Evolutionary conservation across 1,284 basidiomycete species (phyloP).

Genomic region (Apiotrichum brassicae): DNA sequence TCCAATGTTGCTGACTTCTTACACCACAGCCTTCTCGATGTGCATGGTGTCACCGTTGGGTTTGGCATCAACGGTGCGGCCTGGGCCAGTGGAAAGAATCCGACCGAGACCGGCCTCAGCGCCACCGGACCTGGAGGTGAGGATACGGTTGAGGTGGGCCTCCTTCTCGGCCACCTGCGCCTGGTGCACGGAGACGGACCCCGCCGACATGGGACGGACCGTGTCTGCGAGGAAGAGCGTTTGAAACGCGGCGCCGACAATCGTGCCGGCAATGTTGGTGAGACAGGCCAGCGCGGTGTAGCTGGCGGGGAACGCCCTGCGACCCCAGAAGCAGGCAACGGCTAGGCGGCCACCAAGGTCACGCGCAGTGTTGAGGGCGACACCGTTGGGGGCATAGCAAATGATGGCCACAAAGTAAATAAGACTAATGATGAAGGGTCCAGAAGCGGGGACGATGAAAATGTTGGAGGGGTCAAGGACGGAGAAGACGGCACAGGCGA

Average conservation of each 20-base stretch:
- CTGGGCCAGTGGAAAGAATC: too few relatives aligned
- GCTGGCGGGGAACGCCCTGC: constrained; percentile 3
- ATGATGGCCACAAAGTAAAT: constrained; percentile 9
- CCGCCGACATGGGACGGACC: constrained; percentile 3
- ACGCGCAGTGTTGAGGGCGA: constrained; percentile 16
- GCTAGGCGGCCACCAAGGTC: constrained; percentile 17
- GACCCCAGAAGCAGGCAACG: constrained; percentile 8
- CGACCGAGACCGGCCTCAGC: background rate
- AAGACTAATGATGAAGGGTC: constrained; percentile 7
- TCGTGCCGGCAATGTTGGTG: constrained; percentile 10
- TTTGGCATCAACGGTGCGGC: too few relatives aligned
- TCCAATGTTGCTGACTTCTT: too few relatives aligned
- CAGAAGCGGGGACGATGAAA: constrained; percentile 6
- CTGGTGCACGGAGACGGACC: background rate
- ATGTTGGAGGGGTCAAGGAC: constrained; percentile 17
- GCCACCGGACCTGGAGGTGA: too few relatives aligned
- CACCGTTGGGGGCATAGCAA: constrained; percentile 5
- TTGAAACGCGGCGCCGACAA: constrained; percentile 12
- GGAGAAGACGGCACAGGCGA: constrained; percentile 8
- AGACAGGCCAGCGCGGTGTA: constrained; percentile 8
- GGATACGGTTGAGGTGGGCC: constrained; percentile 1
- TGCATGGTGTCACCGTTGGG: too few relatives aligned
- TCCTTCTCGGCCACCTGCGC: background rate
- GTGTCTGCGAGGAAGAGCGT: constrained; percentile 13
- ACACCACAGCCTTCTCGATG: too few relatives aligned